Base-by-base conservation (phyloP, 495 filamentous ascomycete species). In the Talaromyces thailandensis region DNA sequence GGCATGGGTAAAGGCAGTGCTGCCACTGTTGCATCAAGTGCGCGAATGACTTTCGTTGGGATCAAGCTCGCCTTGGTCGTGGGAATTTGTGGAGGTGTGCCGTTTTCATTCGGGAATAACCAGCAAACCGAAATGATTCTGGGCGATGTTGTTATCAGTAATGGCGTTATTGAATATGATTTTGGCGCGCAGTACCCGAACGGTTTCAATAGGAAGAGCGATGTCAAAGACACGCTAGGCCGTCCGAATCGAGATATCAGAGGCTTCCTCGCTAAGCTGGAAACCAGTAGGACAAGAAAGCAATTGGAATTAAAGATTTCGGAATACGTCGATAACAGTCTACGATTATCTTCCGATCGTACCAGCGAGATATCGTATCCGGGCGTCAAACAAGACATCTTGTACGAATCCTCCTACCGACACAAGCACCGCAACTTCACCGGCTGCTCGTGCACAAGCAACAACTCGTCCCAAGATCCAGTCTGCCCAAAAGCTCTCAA, bases 61-160 rank as follows among this genome's bases (percentile, higher is more conserved):
- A 31, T 69, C 5, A 45, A 63, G 18, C 63, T 70, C 14, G 64
- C 56, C 5, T 26, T 71, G 1, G 25, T 71, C 7, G 58, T 58
- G 8, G 75, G 75, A 11, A 66, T 77, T 18, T 75, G 75, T 37
- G 74, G 71, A n/a, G 75, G 68, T 8, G 65, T 71, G 3, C 74
- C 72, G 1, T 53, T 45, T 16, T 23, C 53, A 18, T 59, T 64
- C 16, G 45, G 61, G 11, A 3, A 40, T 71, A 24, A 28, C 26
- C 35, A 40, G 16, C 35, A 40, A 16, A 40, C 35, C 12, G 64
- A 64, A 43, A 35, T 69, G 6, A 51, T 72, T 14, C 68, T 77
- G 5, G 73, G 75, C 14, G 73, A 78, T 53, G 75, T 77, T 3
- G 62, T 76, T 26, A 68, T 78, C 32, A 73, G 71, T 64, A 70